Evolutionary conservation across 768 basidiomycete species (phyloP).

Genomic region (Lepiota brunneoincarnata): DNA sequence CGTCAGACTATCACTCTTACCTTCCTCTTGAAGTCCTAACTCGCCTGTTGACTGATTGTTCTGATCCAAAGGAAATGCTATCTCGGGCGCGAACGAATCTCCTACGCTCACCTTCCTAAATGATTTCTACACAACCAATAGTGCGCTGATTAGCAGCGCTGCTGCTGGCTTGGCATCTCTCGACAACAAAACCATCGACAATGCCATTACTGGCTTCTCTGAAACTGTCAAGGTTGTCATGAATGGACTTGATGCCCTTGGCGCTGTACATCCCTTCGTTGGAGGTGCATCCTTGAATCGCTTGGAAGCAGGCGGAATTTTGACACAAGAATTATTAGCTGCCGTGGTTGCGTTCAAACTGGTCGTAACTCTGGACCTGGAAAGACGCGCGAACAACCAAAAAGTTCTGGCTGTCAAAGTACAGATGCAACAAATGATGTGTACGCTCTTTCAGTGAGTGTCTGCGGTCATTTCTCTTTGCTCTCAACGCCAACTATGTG

Average conservation of each 20-base stretch:
- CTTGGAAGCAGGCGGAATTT: background rate
- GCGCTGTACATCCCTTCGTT: conserved; percentile 34
- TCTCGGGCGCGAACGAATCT: background rate
- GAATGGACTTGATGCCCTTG: conserved; percentile 30
- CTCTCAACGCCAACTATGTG: conserved; percentile 40
- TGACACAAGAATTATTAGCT: background rate
- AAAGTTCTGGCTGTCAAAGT: conserved; percentile 43
- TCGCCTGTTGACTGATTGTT: background rate
- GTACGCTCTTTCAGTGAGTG: conserved; percentile 40
- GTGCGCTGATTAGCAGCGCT: background rate
- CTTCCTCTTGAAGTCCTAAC: no score
- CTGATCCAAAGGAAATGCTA: background rate
- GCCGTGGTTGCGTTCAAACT: conserved; percentile 48
- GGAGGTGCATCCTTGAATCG: conserved; percentile 22
- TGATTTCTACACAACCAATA: conserved; percentile 21
- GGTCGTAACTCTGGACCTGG: conserved; percentile 45
- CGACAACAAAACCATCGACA: conserved; percentile 20
- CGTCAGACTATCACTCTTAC: background rate
- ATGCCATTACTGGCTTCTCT: conserved; percentile 22
- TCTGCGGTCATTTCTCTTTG: conserved; percentile 34
- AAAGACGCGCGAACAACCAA: conserved; percentile 48
- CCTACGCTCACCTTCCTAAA: conserved; percentile 10
- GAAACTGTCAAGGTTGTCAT: conserved; percentile 27
- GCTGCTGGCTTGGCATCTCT: conserved; percentile 12
- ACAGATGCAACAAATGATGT: conserved; percentile 51